Evolutionary conservation across 371 early-diverging fungal species (phyloP), one percentile per base, ranked within the genome.

Genomic region (Syncephalis plumigaleata): DNA sequence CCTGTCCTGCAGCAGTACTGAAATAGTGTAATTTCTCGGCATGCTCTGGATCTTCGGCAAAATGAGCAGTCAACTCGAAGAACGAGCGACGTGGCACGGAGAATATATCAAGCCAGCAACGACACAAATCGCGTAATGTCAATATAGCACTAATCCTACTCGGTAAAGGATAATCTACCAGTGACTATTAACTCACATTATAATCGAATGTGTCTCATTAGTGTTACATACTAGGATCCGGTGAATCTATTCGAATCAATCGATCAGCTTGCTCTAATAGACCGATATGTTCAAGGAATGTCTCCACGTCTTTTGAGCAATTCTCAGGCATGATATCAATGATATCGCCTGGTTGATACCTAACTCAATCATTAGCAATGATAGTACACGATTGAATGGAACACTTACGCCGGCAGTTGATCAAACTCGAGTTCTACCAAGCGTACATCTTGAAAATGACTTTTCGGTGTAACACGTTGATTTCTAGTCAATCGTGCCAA

Each of bases 381-480:
- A 20, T 27, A 27, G 24, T 44, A 39, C 18, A n/a, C 44, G 23
- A 20, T 23, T 42, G 27, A 24, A n/a, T n/a, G n/a, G 31, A 36
- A 51, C 18, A 40, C 48, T 18, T 20, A 39, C 22, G 8, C 51
- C 52, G 21, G 50, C 52, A 40, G 15, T 38, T 55, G 44, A 58
- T 54, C 36, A 7, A 61, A 52, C 5, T 53, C 49, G 9, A 86
- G 60, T 20, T 61, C 70, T 11, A 94, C 45, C 47, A 81, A 86
- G 7, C 91, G 72, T 2, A 88, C 86, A 55, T 93, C 95, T 60
- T 93, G 95, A 52, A 87, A 87, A 53, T 94, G 94, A 26, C 75
- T 74, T 1, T 45, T 36, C 2, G 81, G 58, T 1, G 95, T 91
- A 39, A 93, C 68, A 9, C 94, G 63, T 37, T 69, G 54, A 42